Conservation (phyloP, 2,329 filamentous ascomycete species). For the Pseudocercospora crystallina region DNA sequence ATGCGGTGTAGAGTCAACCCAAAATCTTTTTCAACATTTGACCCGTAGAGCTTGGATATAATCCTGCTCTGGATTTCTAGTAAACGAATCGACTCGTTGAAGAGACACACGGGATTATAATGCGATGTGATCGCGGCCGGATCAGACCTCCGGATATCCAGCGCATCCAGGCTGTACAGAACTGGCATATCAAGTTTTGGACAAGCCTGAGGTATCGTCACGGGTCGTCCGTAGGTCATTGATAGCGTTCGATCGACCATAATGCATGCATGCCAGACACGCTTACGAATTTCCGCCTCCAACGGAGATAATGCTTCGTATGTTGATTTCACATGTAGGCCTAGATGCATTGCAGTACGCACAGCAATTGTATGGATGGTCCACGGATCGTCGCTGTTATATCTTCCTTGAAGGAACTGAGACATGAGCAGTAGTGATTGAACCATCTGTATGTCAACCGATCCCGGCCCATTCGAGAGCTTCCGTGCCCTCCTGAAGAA, state of each 20-base stretch:
- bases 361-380: conserved; percentile 4
- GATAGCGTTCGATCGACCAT: not conserved
- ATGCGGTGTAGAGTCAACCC: not conserved
- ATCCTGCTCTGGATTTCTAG: not conserved
- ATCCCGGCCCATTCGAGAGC: not conserved
- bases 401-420: conserved; percentile 3
- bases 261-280: not conserved
- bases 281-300: conserved; percentile 1
- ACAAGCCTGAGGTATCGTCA: not conserved
- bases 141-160: not conserved
- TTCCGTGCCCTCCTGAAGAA: conserved; percentile 2
- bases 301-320: not conserved
- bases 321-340: conserved; percentile 1
- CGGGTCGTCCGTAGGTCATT: not conserved
- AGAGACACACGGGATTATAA: not conserved
- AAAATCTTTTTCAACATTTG: not conserved
- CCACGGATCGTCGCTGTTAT: conserved; percentile 1
- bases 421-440: conserved; percentile 7
- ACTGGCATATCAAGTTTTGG: not conserved
- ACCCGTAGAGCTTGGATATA: not conserved
- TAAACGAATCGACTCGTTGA: not conserved
- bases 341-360: conserved; percentile 2
- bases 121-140: not conserved
- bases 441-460: not conserved
- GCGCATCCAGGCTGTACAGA: not conserved